Conservation (phyloP, 257 asterid species). For the Ballota nigra region DNA sequence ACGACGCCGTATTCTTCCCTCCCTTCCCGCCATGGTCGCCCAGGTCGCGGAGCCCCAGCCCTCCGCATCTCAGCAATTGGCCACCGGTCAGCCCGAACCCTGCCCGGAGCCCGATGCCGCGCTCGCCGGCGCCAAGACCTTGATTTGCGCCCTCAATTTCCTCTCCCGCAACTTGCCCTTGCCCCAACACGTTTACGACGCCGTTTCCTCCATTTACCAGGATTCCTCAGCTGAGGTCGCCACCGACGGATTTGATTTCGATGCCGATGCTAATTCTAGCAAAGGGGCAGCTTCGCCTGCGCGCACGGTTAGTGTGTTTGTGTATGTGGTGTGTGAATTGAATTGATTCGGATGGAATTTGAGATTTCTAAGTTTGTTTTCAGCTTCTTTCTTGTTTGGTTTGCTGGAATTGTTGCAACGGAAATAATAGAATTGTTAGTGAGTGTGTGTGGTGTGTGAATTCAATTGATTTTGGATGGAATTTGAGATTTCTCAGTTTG, state of each 20-base stretch:
- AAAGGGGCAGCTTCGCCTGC: conserved; percentile 27
- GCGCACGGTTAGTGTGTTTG: conserved; percentile 33
- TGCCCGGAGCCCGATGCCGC: conserved; percentile 30
- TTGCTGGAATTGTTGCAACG: too few species aligned
- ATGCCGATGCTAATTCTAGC: conserved; percentile 28
- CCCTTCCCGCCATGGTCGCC: conserved; percentile 72
- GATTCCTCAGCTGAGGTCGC: conserved; percentile 18
- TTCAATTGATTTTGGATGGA: conserved; percentile 5
- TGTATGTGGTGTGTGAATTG: not conserved
- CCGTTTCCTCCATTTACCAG: conserved; percentile 71
- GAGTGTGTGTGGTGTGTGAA: not conserved
- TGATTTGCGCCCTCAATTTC: conserved; percentile 90
- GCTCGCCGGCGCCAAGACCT: conserved; percentile 61
- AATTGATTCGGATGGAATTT: not conserved
- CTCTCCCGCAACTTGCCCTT: conserved; percentile 88
- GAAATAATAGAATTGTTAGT: too few species aligned
- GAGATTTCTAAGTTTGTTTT: not conserved
- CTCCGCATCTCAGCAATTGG: conserved; percentile 37
- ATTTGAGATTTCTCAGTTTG: not conserved
- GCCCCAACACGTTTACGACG: conserved; percentile 78
- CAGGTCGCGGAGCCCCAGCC: conserved; percentile 57
- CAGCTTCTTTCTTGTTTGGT: conserved; percentile 5
- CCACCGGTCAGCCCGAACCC: conserved; percentile 10
- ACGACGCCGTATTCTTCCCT: conserved; percentile 44
- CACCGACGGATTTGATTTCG: conserved; percentile 28